A percentile compares a stretch with the other conserved stretches of the same genome.
phyloP scores from a whole-genome alignment of 495 filamentous ascomycete genomes.

The Lindgomyces ingoldianus region DNA sequence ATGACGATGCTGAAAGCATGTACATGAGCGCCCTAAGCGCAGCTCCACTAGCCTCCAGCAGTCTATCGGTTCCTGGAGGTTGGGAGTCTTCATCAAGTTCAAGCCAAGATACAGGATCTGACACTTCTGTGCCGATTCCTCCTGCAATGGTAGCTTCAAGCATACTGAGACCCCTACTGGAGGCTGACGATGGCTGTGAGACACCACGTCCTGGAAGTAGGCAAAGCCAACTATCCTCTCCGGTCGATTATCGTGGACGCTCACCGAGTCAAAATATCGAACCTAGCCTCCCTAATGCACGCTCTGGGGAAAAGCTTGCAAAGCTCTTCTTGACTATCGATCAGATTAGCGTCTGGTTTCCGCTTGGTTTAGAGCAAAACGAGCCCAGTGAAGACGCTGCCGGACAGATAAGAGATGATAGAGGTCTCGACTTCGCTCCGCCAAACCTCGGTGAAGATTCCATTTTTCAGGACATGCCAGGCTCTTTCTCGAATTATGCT shows the following conservation, averaged over 20 bases:
- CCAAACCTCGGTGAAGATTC: constrained; percentile 33
- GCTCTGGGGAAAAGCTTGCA: constrained; percentile 9
- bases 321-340: constrained; percentile 35
- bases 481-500: constrained; percentile 46
- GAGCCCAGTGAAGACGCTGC: constrained; percentile 4
- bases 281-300: background rate
- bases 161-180: constrained; percentile 11
- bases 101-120: constrained; percentile 30
- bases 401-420: background rate
- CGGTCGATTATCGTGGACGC: background rate
- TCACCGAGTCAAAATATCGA: background rate
- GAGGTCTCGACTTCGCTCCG: constrained; percentile 12
- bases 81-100: constrained; percentile 37
- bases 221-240: constrained; percentile 24
- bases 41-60: constrained; percentile 8
- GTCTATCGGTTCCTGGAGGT: constrained; percentile 39
- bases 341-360: constrained; percentile 30
- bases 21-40: constrained; percentile 78
- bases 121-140: constrained; percentile 18
- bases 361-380: constrained; percentile 19
- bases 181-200: constrained; percentile 32
- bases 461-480: constrained; percentile 41
- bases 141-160: constrained; percentile 24
- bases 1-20: constrained; percentile 94
- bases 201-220: constrained; percentile 38